A percentile compares a stretch with the other conserved stretches of the same genome.
phyloP scores from a whole-genome alignment of 1,284 basidiomycete species.

The Schizophyllum commune region DNA sequence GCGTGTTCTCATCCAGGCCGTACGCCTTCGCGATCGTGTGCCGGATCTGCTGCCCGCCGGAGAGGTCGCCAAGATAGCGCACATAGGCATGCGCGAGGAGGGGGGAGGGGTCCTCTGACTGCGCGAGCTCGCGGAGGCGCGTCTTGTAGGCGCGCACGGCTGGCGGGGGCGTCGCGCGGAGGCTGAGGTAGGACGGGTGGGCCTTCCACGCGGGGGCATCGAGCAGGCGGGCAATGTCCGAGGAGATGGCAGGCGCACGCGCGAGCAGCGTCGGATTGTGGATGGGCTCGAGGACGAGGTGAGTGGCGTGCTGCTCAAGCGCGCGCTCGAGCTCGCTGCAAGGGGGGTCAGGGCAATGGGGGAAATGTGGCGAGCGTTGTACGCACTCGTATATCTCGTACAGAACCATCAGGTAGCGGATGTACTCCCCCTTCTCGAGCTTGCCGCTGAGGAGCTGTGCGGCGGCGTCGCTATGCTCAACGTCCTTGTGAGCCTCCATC shows the following conservation, averaged over 20 bases:
- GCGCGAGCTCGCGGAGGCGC: slow-evolving; percentile 38
- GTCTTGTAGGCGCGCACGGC: slow-evolving; percentile 47
- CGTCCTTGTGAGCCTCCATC: slow-evolving; percentile 51
- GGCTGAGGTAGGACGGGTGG: slow-evolving; percentile 39
- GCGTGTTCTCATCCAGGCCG: slow-evolving; percentile 40
- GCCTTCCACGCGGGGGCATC: slow-evolving; percentile 47
- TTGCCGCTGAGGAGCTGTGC: slow-evolving; percentile 52
- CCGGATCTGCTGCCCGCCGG: slow-evolving; percentile 73
- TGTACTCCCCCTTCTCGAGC: slow-evolving; percentile 58
- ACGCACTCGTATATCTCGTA: slow-evolving; percentile 76
- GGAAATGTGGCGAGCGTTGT: neutral
- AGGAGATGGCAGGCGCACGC: slow-evolving; percentile 48
- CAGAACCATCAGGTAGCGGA: slow-evolving; percentile 67
- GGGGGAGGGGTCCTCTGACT: slow-evolving; percentile 38
- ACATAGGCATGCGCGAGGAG: slow-evolving; percentile 79
- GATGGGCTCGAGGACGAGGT: slow-evolving; percentile 58
- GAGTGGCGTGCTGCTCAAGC: slow-evolving; percentile 53
- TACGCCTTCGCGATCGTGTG: slow-evolving; percentile 61
- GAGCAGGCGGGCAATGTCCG: slow-evolving; percentile 66
- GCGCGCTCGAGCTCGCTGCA: slow-evolving; percentile 56
- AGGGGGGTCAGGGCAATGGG: neutral
- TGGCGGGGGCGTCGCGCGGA: slow-evolving; percentile 33
- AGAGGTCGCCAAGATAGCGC: slow-evolving; percentile 81
- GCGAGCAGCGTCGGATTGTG: slow-evolving; percentile 67
- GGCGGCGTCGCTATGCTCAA: slow-evolving; percentile 55